These are phyloP conservation scores for Xylariales sp. DNA, from an alignment of 2,329 filamentous ascomycete genomes.

Conservation along the genomic window DNA sequence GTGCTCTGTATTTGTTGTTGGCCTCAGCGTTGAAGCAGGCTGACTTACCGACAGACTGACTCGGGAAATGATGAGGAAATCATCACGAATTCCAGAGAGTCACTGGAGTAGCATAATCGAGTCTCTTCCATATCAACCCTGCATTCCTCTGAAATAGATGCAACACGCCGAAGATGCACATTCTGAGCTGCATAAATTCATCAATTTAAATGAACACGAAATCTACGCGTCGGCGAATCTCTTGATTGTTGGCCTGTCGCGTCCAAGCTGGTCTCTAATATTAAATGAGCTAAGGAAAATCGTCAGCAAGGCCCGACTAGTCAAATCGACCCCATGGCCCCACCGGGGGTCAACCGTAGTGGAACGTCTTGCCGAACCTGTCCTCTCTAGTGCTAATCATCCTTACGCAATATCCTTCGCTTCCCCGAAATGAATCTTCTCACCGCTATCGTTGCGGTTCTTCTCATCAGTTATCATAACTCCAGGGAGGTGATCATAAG, in stretches of 20 bases:
- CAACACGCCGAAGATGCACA: too few relatives aligned
- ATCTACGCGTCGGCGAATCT: neutral
- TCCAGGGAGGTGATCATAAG: neutral
- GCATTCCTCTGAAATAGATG: too few relatives aligned
- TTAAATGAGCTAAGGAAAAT: slow-evolving; percentile 1
- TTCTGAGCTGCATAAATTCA: slow-evolving; percentile 2
- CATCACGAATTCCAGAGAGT: neutral
- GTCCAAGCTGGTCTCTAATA: neutral
- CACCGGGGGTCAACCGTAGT: too few relatives aligned
- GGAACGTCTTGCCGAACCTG: neutral
- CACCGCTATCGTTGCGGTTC: neutral
- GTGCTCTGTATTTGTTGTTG: too few relatives aligned
- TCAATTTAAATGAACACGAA: slow-evolving; percentile 5
- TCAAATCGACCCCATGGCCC: neutral
- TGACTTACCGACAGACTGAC: too few relatives aligned
- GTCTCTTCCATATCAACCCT: too few relatives aligned
- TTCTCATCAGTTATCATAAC: neutral
- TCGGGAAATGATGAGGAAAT: too few relatives aligned
- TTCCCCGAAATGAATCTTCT: neutral
- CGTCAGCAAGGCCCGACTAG: neutral
- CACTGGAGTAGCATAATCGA: neutral
- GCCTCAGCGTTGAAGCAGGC: too few relatives aligned
- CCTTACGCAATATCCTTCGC: slow-evolving; percentile 1
- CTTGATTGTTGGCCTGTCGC: neutral
- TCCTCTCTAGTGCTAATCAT: neutral